Percentiles rank a stretch among this genome's conserved stretches.
These are phyloP conservation scores for Botrytis medusae DNA, from an alignment of 2,329 filamentous ascomycete species.

Conservation along the genomic window DNA sequence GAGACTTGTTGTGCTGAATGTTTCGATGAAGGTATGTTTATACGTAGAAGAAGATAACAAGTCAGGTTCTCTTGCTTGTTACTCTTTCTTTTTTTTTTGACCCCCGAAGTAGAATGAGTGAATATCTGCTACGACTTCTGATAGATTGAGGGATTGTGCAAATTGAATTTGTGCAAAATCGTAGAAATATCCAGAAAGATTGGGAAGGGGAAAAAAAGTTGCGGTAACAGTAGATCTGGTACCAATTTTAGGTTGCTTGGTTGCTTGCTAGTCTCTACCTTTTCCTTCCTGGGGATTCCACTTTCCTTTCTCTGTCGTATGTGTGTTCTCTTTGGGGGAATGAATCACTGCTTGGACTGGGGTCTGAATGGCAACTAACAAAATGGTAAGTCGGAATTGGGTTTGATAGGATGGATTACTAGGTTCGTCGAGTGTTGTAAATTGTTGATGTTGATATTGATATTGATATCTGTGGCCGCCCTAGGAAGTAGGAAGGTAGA, in stretches of 20 bases:
- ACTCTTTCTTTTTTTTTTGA: not conserved
- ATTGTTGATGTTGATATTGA: not conserved
- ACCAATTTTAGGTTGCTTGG: slow-evolving; percentile 6
- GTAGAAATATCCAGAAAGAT: slow-evolving; percentile 8
- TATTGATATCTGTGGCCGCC: not conserved
- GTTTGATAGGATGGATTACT: not conserved
- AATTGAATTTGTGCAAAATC: not conserved
- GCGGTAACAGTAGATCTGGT: not conserved
- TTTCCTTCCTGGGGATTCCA: not conserved
- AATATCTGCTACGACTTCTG: not conserved
- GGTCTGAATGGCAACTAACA: not conserved
- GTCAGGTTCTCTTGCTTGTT: not conserved
- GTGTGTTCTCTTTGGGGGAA: not conserved
- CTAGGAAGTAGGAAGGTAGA: not conserved
- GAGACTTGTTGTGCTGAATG: slow-evolving; percentile 2
- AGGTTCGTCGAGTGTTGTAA: not conserved
- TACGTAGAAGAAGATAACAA: not conserved
- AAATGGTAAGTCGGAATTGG: not conserved
- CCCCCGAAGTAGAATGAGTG: not conserved
- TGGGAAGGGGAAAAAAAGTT: not conserved
- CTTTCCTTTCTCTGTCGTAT: not conserved
- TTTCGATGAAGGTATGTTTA: not conserved
- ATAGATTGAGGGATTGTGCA: not conserved
- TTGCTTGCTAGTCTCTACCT: not conserved
- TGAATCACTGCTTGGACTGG: not conserved